Percentiles rank a stretch among this genome's conserved stretches.
phyloP scores from a whole-genome alignment of 2,329 filamentous ascomycete species.

The Dendrostoma leiphaemia region DNA sequence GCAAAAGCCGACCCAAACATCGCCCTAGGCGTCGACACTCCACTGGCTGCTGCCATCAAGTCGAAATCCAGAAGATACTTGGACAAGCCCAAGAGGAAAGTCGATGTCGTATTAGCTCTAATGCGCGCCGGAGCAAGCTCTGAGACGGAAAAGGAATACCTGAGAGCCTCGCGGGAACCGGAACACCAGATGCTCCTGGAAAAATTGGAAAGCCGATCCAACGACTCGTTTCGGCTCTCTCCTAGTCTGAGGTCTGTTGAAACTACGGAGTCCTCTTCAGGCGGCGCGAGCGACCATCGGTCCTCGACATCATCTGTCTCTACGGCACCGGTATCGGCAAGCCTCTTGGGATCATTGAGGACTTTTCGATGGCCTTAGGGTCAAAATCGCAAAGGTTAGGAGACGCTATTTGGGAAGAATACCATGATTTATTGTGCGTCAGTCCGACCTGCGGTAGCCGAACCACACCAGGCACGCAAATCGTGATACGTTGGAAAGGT shows the following conservation, averaged over 20 bases:
- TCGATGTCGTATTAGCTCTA: not conserved
- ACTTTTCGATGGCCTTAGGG: no score
- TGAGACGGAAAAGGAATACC: not conserved
- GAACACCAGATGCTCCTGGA: not conserved
- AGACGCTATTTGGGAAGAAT: no score
- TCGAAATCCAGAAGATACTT: not conserved
- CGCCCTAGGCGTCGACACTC: not conserved
- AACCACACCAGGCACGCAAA: no score
- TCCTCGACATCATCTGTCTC: not conserved
- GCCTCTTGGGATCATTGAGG: no score
- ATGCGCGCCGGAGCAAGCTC: constrained; percentile 2
- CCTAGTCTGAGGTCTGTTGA: not conserved
- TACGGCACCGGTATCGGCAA: not conserved
- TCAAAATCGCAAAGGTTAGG: no score
- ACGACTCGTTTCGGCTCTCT: not conserved
- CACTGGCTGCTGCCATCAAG: constrained; percentile 4
- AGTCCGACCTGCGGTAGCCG: no score
- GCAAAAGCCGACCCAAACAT: constrained; percentile 10
- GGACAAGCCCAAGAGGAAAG: not conserved
- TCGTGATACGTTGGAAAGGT: no score
- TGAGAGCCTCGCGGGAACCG: not conserved
- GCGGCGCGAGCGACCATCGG: constrained; percentile 3
- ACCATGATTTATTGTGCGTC: no score
- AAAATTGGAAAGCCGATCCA: not conserved
- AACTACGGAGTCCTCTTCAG: not conserved